phyloP scores from a whole-genome alignment of 129 eudicot species.

The Helichrysum umbraculigerum region DNA sequence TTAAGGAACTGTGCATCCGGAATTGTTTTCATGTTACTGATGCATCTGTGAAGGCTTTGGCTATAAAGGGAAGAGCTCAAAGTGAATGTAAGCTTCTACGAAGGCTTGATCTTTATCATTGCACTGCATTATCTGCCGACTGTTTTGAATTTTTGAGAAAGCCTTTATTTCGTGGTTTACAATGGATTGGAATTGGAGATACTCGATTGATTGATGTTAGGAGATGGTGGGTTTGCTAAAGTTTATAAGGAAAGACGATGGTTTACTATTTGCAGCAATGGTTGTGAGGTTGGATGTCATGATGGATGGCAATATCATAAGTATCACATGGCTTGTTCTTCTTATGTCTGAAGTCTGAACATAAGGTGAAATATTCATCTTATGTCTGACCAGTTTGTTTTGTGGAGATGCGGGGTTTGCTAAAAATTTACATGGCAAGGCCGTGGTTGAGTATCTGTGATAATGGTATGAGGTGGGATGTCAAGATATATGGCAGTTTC shows the following conservation, averaged over 20 bases:
- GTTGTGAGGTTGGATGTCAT: slow-evolving; percentile 77
- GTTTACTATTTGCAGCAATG: slow-evolving; percentile 51
- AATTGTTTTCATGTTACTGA: slow-evolving; percentile 59
- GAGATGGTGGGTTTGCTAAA: slow-evolving; percentile 7
- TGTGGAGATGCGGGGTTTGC: slow-evolving; percentile 20
- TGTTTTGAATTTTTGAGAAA: slow-evolving; percentile 34
- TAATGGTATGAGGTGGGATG: slow-evolving; percentile 78
- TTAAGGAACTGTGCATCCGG: slow-evolving; percentile 57
- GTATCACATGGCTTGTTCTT: neutral
- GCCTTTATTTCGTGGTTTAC: slow-evolving; percentile 56
- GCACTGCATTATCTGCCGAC: slow-evolving; percentile 41
- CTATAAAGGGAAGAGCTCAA: slow-evolving; percentile 28
- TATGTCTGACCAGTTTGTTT: slow-evolving; percentile 30
- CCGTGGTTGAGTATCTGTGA: slow-evolving; percentile 51
- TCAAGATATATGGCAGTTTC: slow-evolving; percentile 78
- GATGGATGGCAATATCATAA: slow-evolving; percentile 74
- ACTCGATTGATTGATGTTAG: slow-evolving; percentile 37
- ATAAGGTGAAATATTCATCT: neutral
- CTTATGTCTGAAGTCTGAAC: slow-evolving; percentile 2
- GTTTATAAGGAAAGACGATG: slow-evolving; percentile 40
- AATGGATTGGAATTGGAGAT: slow-evolving; percentile 68
- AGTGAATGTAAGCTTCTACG: slow-evolving; percentile 27
- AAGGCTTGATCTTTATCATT: slow-evolving; percentile 54
- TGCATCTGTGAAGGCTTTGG: slow-evolving; percentile 47
- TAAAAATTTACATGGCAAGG: slow-evolving; percentile 28